Evolutionary conservation across 2,329 filamentous ascomycete species (phyloP).

Genomic region (Colletotrichum cereale): DNA sequence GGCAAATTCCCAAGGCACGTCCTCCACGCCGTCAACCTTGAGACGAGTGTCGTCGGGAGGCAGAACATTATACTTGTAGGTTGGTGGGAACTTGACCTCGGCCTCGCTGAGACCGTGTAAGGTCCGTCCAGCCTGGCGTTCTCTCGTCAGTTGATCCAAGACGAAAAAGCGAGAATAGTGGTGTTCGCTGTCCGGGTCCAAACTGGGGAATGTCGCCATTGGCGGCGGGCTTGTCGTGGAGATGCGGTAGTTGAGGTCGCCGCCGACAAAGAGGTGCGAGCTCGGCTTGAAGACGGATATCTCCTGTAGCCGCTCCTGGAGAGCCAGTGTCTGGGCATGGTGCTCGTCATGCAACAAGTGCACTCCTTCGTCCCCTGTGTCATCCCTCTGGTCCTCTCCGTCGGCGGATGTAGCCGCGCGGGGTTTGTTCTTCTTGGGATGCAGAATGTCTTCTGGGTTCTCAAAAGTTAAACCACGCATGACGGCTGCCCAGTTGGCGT

Average conservation of each 20-base stretch:
- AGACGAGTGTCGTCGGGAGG: slow-evolving; percentile 47
- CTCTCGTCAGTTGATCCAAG: slow-evolving; percentile 83
- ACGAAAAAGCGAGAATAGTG: slow-evolving; percentile 77
- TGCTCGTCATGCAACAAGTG: slow-evolving; percentile 52
- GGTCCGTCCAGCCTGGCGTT: slow-evolving; percentile 76
- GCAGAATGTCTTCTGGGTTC: slow-evolving; percentile 59
- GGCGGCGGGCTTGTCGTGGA: slow-evolving; percentile 73
- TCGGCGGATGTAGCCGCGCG: not conserved
- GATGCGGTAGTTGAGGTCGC: slow-evolving; percentile 96
- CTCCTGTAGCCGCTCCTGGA: slow-evolving; percentile 64
- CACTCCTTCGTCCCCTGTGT: slow-evolving; percentile 46
- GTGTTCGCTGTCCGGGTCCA: slow-evolving; percentile 64
- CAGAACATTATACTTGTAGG: slow-evolving; percentile 85
- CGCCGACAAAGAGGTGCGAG: slow-evolving; percentile 86
- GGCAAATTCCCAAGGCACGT: slow-evolving; percentile 78
- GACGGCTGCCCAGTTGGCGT: slow-evolving; percentile 89
- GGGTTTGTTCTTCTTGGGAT: slow-evolving; percentile 29
- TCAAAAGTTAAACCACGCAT: slow-evolving; percentile 84
- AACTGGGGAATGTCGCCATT: slow-evolving; percentile 73
- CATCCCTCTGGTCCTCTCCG: slow-evolving; percentile 43
- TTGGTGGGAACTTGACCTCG: slow-evolving; percentile 84
- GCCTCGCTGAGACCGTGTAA: slow-evolving; percentile 84
- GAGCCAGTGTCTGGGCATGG: slow-evolving; percentile 49
- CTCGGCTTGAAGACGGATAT: slow-evolving; percentile 80
- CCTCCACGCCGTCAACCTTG: slow-evolving; percentile 42